Conservation (phyloP, 2,329 filamentous ascomycete species). For the Pseudogymnoascus sp. region DNA sequence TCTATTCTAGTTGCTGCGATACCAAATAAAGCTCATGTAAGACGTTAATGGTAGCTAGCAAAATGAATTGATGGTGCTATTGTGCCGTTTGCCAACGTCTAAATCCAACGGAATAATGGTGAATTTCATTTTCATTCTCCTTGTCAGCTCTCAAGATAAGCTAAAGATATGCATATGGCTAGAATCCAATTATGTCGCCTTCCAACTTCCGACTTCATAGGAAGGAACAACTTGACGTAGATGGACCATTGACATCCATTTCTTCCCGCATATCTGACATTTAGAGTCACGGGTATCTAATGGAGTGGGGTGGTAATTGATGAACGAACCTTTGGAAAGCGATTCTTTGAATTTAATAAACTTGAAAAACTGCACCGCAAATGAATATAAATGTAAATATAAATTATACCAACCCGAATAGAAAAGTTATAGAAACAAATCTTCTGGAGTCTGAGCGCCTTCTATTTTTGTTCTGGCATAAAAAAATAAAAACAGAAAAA, state of each 20-base stretch:
- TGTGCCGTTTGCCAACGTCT: background rate
- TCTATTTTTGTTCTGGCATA: background rate
- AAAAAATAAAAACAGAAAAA: background rate
- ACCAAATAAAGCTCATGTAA: background rate
- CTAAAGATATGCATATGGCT: background rate
- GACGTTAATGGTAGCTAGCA: background rate
- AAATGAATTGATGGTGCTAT: background rate
- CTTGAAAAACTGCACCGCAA: too few relatives aligned
- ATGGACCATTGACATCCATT: too few relatives aligned
- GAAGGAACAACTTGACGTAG: too few relatives aligned
- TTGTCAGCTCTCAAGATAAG: background rate
- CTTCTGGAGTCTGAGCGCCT: too few relatives aligned
- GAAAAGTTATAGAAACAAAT: too few relatives aligned
- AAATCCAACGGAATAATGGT: background rate
- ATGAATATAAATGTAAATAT: too few relatives aligned
- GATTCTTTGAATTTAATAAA: background rate
- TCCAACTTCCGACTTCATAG: too few relatives aligned
- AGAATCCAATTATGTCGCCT: background rate
- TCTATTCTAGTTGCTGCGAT: background rate
- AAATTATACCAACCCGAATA: too few relatives aligned
- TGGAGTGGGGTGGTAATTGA: too few relatives aligned
- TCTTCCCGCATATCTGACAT: too few relatives aligned
- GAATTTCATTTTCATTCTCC: background rate
- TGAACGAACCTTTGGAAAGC: too few relatives aligned
- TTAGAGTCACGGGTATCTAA: too few relatives aligned